These are phyloP conservation scores for Porpolomopsis calyptriformis DNA, from an alignment of 768 basidiomycete genomes.

Conservation along the genomic window DNA sequence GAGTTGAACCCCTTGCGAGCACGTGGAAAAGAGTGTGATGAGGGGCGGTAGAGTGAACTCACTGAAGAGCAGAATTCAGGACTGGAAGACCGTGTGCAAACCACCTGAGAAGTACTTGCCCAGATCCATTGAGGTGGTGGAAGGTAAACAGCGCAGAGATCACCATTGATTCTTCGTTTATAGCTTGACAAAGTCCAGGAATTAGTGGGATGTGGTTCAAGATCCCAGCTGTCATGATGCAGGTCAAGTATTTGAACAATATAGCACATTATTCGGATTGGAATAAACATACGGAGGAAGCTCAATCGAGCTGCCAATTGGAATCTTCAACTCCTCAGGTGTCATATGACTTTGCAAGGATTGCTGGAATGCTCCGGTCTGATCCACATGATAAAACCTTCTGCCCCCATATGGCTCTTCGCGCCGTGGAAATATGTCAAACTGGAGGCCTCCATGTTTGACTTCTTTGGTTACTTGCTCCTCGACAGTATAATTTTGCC, in stretches of 20 bases:
- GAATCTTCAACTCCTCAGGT: not conserved
- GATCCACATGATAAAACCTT: not conserved
- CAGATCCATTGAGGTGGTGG: too few relatives aligned
- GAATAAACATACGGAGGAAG: not conserved
- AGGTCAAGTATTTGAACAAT: too few relatives aligned
- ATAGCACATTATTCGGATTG: not conserved
- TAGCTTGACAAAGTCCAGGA: not conserved
- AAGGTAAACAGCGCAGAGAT: too few relatives aligned
- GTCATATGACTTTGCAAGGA: not conserved
- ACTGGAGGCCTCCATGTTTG: conserved; percentile 12
- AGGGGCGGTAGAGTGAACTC: too few relatives aligned
- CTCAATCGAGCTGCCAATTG: not conserved
- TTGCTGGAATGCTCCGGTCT: not conserved
- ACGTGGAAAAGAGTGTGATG: not conserved
- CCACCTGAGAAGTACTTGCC: not conserved
- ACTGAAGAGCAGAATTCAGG: not conserved
- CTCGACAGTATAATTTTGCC: conserved; percentile 12
- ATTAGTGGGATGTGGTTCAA: not conserved
- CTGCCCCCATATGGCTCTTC: not conserved
- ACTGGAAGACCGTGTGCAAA: not conserved
- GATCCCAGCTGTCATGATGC: not conserved
- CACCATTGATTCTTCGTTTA: not conserved
- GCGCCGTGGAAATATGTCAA: conserved; percentile 12
- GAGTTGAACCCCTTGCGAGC: not conserved
- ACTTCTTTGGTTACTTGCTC: conserved; percentile 12